These are phyloP conservation scores for Fusarium coffeatum DNA, from an alignment of 2,329 filamentous ascomycete genomes.

Conservation along the genomic window DNA sequence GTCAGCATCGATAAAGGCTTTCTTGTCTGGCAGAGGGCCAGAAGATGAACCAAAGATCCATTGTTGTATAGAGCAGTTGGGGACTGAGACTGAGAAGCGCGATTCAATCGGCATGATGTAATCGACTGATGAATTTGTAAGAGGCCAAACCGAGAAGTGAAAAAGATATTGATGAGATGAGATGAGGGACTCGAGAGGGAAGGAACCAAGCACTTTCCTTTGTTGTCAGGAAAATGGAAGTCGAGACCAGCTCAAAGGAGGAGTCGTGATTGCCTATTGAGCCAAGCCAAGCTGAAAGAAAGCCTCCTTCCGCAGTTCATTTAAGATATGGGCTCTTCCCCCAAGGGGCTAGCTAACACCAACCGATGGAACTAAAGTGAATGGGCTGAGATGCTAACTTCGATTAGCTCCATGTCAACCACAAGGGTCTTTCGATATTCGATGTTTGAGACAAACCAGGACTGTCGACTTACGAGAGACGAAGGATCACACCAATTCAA, in stretches of 20 bases:
- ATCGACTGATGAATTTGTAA: background rate
- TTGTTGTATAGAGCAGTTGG: slow-evolving; percentile 63
- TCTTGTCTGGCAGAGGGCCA: slow-evolving; percentile 56
- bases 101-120: slow-evolving; percentile 60
- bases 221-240: background rate
- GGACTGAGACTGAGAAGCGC: slow-evolving; percentile 59
- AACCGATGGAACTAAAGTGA: background rate
- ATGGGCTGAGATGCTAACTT: slow-evolving; percentile 14
- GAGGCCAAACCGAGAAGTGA: background rate
- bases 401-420: background rate
- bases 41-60: slow-evolving; percentile 66
- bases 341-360: background rate
- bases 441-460: background rate
- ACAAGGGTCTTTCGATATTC: slow-evolving; percentile 1
- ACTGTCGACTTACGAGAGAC: background rate
- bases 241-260: slow-evolving; percentile 1
- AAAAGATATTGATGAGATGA: background rate
- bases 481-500: slow-evolving; percentile 12
- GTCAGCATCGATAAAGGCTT: slow-evolving; percentile 72
- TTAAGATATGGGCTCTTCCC: slow-evolving; percentile 21
- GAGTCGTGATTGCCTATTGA: slow-evolving; percentile 13
- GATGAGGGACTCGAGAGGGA: background rate
- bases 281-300: slow-evolving; percentile 28
- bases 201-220: background rate
- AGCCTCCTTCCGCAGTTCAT: slow-evolving; percentile 29